Evolutionary conservation across 2,329 filamentous ascomycete genomes (phyloP), one percentile per base, ranked within the genome.

Genomic region (Botryotinia convoluta): DNA sequence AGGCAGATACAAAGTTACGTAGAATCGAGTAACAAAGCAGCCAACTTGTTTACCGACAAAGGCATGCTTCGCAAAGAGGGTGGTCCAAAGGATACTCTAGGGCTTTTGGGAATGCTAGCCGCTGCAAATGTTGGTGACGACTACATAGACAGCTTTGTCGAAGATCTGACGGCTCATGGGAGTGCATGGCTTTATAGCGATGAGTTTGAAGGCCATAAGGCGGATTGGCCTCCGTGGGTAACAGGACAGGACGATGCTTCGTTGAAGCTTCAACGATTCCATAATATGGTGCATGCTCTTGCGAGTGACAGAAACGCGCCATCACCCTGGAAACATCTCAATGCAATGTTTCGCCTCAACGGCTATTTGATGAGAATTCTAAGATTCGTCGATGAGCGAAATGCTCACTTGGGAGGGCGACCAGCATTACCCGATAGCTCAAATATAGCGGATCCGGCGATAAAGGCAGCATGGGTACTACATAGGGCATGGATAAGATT

Each of bases 401-500:
- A 74, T 45, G 39, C 59, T 35, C 26, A 68, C 59, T 32, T 71
- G 12, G 42, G 26, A 9, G 54, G 62, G 18, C 54, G 18, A 42
- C 35, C 37, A 12, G 57, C 73, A 18, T 45, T 73, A 16, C 59
- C 73, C 14, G 63, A 73, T 70, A 65, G 73, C 14, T 72, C 73
- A 14, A 74, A 71, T 26, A 48, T 74, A n/a, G 26, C 54, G 3
- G 39, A 39, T 18, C 18, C 57, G 26, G 29, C 37, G 20, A 16
- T 74, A 44, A 68, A 44, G n/a, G 59, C 62, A n/a, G 60, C 73
- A 8, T 77, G 74, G 73, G 60, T 65, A 18, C 62, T 77, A 35
- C 74, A 76, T 61, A 61, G 74, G 45, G 72, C 72, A 37, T 77
- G 69, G 69, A 73, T 76, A 51, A 74, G 73, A 20, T 67, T 71